These are phyloP conservation scores for Cytospora leucostoma DNA, from an alignment of 2,329 filamentous ascomycete genomes.

Conservation along the genomic window DNA sequence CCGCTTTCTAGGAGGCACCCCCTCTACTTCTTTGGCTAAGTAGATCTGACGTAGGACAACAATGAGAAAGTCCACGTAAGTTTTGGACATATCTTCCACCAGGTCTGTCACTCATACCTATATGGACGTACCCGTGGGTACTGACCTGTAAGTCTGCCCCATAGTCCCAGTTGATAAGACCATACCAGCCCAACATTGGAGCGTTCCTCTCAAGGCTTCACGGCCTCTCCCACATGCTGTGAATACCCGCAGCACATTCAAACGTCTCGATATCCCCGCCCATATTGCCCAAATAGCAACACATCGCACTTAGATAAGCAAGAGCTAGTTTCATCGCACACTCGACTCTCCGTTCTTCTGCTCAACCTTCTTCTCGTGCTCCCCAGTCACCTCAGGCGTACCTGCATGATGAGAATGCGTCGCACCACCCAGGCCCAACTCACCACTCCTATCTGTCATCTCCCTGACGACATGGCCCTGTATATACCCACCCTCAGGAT, in stretches of 20 bases:
- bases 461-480: slow-evolving; percentile 30
- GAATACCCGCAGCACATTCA: background rate
- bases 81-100: too few relatives aligned
- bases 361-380: slow-evolving; percentile 22
- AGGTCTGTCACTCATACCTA: too few relatives aligned
- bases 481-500: slow-evolving; percentile 32
- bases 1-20: too few relatives aligned
- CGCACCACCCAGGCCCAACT: slow-evolving; percentile 29
- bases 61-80: too few relatives aligned
- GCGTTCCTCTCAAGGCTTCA: too few relatives aligned
- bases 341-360: slow-evolving; percentile 28
- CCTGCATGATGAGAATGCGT: background rate
- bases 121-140: too few relatives aligned
- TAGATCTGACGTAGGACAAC: too few relatives aligned
- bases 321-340: background rate
- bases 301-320: background rate
- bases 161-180: too few relatives aligned
- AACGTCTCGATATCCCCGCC: background rate
- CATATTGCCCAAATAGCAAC: background rate
- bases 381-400: slow-evolving; percentile 21
- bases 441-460: slow-evolving; percentile 20
- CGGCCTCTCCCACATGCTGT: too few relatives aligned
- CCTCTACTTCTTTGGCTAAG: too few relatives aligned
- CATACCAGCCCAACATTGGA: too few relatives aligned
- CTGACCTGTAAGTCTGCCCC: too few relatives aligned